phyloP scores from a whole-genome alignment of 1,139 yeast genomes.

The Candida anutae region DNA sequence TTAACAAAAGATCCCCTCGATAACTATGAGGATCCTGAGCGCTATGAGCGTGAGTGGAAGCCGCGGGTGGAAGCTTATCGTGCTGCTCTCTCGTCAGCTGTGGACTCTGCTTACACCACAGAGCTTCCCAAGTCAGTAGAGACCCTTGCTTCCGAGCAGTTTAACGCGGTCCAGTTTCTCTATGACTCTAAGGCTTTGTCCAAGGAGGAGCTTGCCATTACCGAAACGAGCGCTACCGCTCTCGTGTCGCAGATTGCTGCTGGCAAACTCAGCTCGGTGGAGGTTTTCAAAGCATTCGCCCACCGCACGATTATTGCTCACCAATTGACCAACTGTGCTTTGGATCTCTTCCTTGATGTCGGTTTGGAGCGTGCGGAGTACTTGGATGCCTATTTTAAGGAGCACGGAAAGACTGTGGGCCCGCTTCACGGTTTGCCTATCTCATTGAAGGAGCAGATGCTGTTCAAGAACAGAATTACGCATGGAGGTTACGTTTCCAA shows the following conservation, averaged over 20 bases:
- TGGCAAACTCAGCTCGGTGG: conserved; percentile 34
- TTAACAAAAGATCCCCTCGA: conserved; percentile 25
- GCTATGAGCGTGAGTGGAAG: conserved; percentile 26
- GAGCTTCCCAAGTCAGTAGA: conserved; percentile 35
- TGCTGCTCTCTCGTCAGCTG: conserved; percentile 29
- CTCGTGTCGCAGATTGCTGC: conserved; percentile 29
- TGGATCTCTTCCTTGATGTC: conserved; percentile 51
- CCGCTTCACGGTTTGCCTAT: conserved; percentile 78
- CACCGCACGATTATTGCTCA: conserved; percentile 54
- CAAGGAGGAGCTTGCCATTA: conserved; percentile 37
- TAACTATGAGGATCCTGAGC: conserved; percentile 30
- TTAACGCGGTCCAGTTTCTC: conserved; percentile 40
- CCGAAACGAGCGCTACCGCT: conserved; percentile 33
- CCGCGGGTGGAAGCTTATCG: conserved; percentile 48
- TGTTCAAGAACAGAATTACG: conserved; percentile 47
- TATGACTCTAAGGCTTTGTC: conserved; percentile 36
- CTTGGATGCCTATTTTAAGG: conserved; percentile 43
- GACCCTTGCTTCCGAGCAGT: conserved; percentile 30
- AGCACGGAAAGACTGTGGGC: conserved; percentile 56
- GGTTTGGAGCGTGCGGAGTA: conserved; percentile 48
- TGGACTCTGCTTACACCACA: conserved; percentile 34
- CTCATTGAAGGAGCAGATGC: conserved; percentile 68
- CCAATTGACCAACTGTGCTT: conserved; percentile 51
- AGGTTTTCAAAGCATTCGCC: conserved; percentile 42
- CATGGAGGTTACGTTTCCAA: conserved; percentile 57